Base-by-base conservation (phyloP, 495 filamentous ascomycete species). In the Hypomontagnella submonticulosa region DNA sequence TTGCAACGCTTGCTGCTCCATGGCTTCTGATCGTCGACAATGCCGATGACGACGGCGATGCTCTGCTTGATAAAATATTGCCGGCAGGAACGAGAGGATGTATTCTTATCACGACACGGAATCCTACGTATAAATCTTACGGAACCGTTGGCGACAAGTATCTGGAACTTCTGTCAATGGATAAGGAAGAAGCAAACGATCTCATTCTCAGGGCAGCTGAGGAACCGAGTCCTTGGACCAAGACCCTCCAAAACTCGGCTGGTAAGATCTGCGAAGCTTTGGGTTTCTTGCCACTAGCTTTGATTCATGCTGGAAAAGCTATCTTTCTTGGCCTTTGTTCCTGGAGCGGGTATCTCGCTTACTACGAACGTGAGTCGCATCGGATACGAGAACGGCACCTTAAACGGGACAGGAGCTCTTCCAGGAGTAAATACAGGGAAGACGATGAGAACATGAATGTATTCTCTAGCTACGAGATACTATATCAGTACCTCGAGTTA, bases 21-120 rank as follows among this genome's bases (percentile, higher is more conserved):
- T 79, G 72, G 76, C 72, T 79, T 13, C 62, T 79, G 10, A 76
- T 62, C 38, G 68, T 79, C 36, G 76, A 79, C 61, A 77, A 81
- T 44, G 80, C 73, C 6, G 80, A 82, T 48, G 76, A 79, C 52
- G 52, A 63, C 18, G 51, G 79, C 7, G 64, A 74, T 9, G 50
- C 66, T 12, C 69, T 74, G 40, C 52, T 82, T 49, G 78, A 78
- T 13, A 37, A 48, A 9, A 37, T 33, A 33, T 4, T 53, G 19
- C 49, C 49, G 11, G n/a, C 32, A 4, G 33, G 33, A 4, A 37
- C 33, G 8, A 41, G 12, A 15, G 51, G 51, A n/a, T 58, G 63
- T 47, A 66, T 82, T 50, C 63, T 81, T 1, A 65, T 81, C 1
- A 80, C 80, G 7, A 77, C 80, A 20, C 66, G 78, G 12, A 73